These are phyloP conservation scores for Alternaria sp. DNA, from an alignment of 2,329 filamentous ascomycete species.

Conservation along the genomic window DNA sequence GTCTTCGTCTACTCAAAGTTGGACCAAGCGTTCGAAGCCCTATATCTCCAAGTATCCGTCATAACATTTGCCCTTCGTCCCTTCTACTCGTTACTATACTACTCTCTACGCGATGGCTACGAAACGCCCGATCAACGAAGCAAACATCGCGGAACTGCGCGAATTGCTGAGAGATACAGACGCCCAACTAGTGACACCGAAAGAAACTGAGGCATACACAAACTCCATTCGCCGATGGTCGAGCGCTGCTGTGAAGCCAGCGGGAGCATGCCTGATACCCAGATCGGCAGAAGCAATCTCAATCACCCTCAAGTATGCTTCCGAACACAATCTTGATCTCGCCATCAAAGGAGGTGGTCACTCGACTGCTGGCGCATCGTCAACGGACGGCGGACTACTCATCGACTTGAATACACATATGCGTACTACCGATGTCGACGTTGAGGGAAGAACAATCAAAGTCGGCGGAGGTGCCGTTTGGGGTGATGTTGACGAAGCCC, in stretches of 20 bases:
- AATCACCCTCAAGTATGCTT: slow-evolving; percentile 11
- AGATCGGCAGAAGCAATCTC: slow-evolving; percentile 10
- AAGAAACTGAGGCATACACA: slow-evolving; percentile 5
- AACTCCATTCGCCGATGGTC: slow-evolving; percentile 11
- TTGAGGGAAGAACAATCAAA: slow-evolving; percentile 3
- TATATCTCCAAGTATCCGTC: neutral
- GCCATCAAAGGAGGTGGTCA: slow-evolving; percentile 15
- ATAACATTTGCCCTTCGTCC: neutral
- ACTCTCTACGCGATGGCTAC: neutral
- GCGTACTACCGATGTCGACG: slow-evolving; percentile 7
- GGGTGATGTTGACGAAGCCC: slow-evolving; percentile 11
- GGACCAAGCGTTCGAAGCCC: neutral
- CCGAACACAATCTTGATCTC: slow-evolving; percentile 8
- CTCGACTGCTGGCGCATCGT: slow-evolving; percentile 13
- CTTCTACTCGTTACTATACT: neutral
- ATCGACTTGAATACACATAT: slow-evolving; percentile 13
- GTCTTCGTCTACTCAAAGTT: neutral
- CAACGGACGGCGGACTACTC: slow-evolving; percentile 12
- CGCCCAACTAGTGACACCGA: slow-evolving; percentile 5
- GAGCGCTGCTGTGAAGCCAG: slow-evolving; percentile 10
- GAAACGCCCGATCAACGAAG: neutral
- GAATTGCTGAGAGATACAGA: slow-evolving; percentile 5
- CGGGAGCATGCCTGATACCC: slow-evolving; percentile 8
- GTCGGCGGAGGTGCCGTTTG: slow-evolving; percentile 11
- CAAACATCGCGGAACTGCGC: slow-evolving; percentile 1